These are phyloP conservation scores for Flaveria brownii DNA, from an alignment of 129 eudicot species.

Conservation along the genomic window DNA sequence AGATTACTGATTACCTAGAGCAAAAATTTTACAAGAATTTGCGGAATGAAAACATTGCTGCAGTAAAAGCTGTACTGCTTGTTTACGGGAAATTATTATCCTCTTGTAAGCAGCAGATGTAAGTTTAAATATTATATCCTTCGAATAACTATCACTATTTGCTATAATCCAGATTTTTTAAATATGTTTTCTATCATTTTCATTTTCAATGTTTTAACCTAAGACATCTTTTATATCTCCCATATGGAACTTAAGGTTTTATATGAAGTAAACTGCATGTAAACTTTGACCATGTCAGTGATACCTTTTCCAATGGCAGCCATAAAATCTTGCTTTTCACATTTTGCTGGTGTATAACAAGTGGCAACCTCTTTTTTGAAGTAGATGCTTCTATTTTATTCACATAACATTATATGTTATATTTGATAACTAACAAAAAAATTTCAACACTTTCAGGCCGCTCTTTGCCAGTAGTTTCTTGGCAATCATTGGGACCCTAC, in stretches of 20 bases:
- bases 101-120: conserved; percentile 94
- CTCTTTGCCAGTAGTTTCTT: conserved; percentile 71
- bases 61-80: conserved; percentile 64
- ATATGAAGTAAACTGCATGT: background rate
- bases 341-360: background rate
- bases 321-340: background rate
- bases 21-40: conserved; percentile 79
- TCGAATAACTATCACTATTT: background rate
- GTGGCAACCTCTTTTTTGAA: background rate
- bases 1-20: conserved; percentile 79
- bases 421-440: background rate
- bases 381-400: background rate
- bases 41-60: conserved; percentile 59
- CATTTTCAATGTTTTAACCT: background rate
- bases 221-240: background rate
- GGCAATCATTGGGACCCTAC: conserved; percentile 61
- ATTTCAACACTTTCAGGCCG: conserved; percentile 52
- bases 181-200: background rate
- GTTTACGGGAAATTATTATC: conserved; percentile 71
- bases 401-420: background rate
- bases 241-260: background rate
- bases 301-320: background rate
- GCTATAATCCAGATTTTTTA: background rate
- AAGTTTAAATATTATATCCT: conserved; percentile 43
- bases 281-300: background rate